Evolutionary conservation across 768 basidiomycete genomes (phyloP), one percentile per base, ranked within the genome.

Genomic region (Boletus vinaceobasis): DNA sequence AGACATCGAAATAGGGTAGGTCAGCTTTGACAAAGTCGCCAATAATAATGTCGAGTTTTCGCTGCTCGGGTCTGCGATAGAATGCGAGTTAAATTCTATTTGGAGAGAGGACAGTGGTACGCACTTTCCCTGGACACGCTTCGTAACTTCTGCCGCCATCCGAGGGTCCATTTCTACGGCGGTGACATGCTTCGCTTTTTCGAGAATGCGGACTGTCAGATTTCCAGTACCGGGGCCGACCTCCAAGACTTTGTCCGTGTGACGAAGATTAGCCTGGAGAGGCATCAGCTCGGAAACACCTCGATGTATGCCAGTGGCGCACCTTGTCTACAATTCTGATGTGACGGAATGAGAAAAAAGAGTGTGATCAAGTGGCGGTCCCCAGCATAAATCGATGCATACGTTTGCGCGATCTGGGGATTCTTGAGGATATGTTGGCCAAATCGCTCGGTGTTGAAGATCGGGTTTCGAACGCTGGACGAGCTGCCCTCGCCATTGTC

Each of bases 21-120:
- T 94, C 91, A n/a, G 90, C 92, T 73, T 98, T 98, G 67, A 98
- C 91, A 68, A 98, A 98, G 72, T 99, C 97, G 46, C 96, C 97
- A 55, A 99, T 89, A 62, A 97, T 85, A 58, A 98, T 86, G 60
- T 97, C 91, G 1, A 99, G 84, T 66, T 96, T 96, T 60, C 89
- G 84, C 71, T 98, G 96, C 66, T 94, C 93, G 3, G 97, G 93
- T 67, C 95, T 99, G 64, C 3, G 9, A 45, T 6, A 9, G 15
- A 3, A 31, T 13, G 33, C 13, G 38, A 29, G 42, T 39, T 6
- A n/a, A 29, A 56, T 49, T 27, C 9, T 17, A 14, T 29, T 23
- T 19, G 46, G 31, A 49, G 7, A 37, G n/a, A n/a, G 29, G 1
- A 33, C 36, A 33, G 14, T 38, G 46, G 11, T 23, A 86, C 95